phyloP scores from a whole-genome alignment of 805 yeast genomes.

The Cyberlindnera lachancei region DNA sequence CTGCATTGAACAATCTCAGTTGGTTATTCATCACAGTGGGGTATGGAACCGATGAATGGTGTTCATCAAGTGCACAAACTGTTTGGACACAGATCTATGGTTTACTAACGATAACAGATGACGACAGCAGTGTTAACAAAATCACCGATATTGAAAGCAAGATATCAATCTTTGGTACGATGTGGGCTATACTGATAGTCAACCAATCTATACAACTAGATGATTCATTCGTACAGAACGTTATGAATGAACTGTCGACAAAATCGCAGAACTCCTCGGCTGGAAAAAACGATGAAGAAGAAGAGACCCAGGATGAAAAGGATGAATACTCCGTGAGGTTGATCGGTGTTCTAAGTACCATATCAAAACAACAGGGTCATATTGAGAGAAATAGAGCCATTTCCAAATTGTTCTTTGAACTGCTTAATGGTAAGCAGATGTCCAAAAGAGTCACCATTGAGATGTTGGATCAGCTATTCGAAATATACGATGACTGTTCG shows the following conservation, averaged over 20 bases:
- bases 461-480: conserved; percentile 60
- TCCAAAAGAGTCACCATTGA: conserved; percentile 44
- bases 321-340: conserved; percentile 36
- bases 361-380: conserved; percentile 40
- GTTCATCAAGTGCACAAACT: conserved; percentile 3
- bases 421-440: conserved; percentile 21
- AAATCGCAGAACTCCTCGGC: neutral
- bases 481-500: conserved; percentile 67
- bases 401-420: conserved; percentile 35
- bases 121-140: no score
- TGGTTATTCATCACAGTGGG: conserved; percentile 38
- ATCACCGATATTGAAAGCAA: conserved; percentile 22
- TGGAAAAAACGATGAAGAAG: no score
- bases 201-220: conserved; percentile 10
- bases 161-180: conserved; percentile 32
- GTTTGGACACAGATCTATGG: conserved; percentile 8
- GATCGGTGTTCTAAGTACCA: conserved; percentile 44
- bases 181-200: conserved; percentile 35
- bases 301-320: no score
- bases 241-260: conserved; percentile 15
- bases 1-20: conserved; percentile 63
- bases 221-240: conserved; percentile 20
- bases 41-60: conserved; percentile 12
- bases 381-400: conserved; percentile 36
- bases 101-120: no score